These are phyloP conservation scores for Blastobotrys attinorum DNA, from an alignment of 805 yeast species.

Conservation along the genomic window DNA sequence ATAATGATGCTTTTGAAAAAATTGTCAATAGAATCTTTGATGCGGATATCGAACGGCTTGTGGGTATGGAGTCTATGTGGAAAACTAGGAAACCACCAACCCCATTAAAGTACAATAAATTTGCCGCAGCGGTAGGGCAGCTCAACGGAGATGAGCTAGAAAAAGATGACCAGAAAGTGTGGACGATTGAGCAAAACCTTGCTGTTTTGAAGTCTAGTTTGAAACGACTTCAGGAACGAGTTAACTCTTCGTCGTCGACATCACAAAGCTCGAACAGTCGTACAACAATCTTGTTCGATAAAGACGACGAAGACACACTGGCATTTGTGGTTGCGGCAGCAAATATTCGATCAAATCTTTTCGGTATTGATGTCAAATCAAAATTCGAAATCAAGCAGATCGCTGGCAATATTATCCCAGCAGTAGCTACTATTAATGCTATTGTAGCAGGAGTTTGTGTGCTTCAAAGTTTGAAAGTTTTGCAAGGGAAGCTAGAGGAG, in stretches of 20 bases:
- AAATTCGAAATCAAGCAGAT: constrained; percentile 84
- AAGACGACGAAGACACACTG: constrained; percentile 89
- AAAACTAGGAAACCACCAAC: constrained; percentile 59
- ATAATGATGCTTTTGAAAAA: constrained; percentile 27
- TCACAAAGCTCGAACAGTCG: not conserved
- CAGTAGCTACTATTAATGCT: constrained; percentile 97
- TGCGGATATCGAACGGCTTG: constrained; percentile 70
- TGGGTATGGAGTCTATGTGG: constrained; percentile 71
- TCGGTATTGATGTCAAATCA: constrained; percentile 61
- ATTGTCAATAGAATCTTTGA: constrained; percentile 44
- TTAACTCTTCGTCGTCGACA: constrained; percentile 32
- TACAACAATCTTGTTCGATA: constrained; percentile 52
- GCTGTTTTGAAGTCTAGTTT: constrained; percentile 47
- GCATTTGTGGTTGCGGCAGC: constrained; percentile 83
- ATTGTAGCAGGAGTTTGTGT: constrained; percentile 86
- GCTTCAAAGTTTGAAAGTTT: constrained; percentile 52
- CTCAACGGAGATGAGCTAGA: constrained; percentile 22
- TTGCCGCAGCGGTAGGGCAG: constrained; percentile 15
- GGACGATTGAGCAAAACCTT: constrained; percentile 60
- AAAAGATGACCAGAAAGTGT: constrained; percentile 37
- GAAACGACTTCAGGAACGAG: constrained; percentile 43
- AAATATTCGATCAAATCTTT: constrained; percentile 64
- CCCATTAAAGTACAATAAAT: constrained; percentile 40
- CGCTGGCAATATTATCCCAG: constrained; percentile 98
- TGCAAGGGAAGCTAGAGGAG: constrained; percentile 19